A percentile compares a stretch with the other conserved stretches of the same genome.
These are phyloP conservation scores for Talaromyces marneffei DNA, from an alignment of 2,329 filamentous ascomycete genomes.

Conservation along the genomic window DNA sequence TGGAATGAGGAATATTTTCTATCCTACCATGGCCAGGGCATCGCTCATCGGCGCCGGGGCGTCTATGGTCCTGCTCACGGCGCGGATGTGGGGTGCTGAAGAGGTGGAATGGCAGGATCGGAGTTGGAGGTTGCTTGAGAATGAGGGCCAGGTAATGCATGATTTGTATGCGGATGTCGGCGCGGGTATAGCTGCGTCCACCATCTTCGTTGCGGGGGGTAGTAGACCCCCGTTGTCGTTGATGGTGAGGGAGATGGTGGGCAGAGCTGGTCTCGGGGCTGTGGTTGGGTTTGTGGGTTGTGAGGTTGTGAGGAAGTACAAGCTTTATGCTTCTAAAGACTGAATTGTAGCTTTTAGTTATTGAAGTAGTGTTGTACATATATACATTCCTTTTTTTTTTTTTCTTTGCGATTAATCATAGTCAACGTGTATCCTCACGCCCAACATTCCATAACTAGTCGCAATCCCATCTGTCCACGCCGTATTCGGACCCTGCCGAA, in stretches of 20 bases:
- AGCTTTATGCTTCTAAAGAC: not conserved
- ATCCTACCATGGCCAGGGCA: slow-evolving; percentile 45
- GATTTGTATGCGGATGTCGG: not conserved
- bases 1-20: slow-evolving; percentile 27
- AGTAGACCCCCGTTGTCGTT: too few relatives aligned
- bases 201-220: too few relatives aligned
- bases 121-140: slow-evolving; percentile 57
- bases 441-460: slow-evolving; percentile 17
- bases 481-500: not conserved
- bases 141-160: slow-evolving; percentile 45
- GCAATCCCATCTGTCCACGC: slow-evolving; percentile 16
- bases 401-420: not conserved
- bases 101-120: slow-evolving; percentile 61
- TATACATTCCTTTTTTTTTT: not conserved
- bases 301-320: not conserved
- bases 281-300: not conserved
- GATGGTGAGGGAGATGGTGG: not conserved
- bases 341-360: too few relatives aligned
- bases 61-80: slow-evolving; percentile 40
- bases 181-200: not conserved
- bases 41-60: slow-evolving; percentile 43
- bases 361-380: not conserved
- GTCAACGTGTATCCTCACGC: slow-evolving; percentile 4
- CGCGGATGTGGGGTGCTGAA: slow-evolving; percentile 51
- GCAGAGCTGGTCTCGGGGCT: not conserved